Base-by-base conservation (phyloP, 164 flowering plant species). In the Vitis vinifera region DNA sequence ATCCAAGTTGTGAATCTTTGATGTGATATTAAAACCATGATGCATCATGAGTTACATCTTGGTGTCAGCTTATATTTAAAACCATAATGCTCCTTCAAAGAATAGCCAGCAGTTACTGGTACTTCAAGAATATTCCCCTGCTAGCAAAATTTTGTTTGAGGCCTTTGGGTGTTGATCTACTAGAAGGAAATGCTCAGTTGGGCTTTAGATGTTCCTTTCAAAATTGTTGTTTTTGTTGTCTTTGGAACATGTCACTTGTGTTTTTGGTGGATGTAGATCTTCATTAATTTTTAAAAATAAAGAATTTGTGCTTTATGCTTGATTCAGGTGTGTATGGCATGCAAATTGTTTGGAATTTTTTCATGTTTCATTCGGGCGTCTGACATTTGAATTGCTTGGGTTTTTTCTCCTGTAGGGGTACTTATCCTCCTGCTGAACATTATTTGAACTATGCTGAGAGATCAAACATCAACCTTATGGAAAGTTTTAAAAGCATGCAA, bases 401-500 rank as follows among this genome's bases (percentile, higher is more conserved):
- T 11, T 59, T 27, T 59, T 11, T 30, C 4, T 12, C 10, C 12
- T 77, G 48, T 55, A 87, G 93, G 85, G 81, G 79, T 66, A 66
- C 58, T 10, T 84, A 78, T 75, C 84, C 87, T 75, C 82, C 83
- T 51, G 89, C 91, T 14, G 81, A 79, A 47, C 84, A 87, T 27
- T 89, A 85, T 63, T 27, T 73, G 29, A 83, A 82, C 70, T 79
- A 79, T 69, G 78, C 84, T 65, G 87, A 83, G 59, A 83, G 73
- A 72, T 71, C 88, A 58, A 72, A 79, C 53, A 57, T 71, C 29
- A 84, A 82, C 29, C 89, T 89, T 62, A 86, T 89, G 61, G 93
- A 89, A 60, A 79, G 79, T 66, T 89, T 89, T 66, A 84, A 80
- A 78, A 84, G 71, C 77, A 79, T 87, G 87, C 84, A 84, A 70